Evolutionary conservation across 768 basidiomycete species (phyloP).

Genomic region (Naganishia randhawae): DNA sequence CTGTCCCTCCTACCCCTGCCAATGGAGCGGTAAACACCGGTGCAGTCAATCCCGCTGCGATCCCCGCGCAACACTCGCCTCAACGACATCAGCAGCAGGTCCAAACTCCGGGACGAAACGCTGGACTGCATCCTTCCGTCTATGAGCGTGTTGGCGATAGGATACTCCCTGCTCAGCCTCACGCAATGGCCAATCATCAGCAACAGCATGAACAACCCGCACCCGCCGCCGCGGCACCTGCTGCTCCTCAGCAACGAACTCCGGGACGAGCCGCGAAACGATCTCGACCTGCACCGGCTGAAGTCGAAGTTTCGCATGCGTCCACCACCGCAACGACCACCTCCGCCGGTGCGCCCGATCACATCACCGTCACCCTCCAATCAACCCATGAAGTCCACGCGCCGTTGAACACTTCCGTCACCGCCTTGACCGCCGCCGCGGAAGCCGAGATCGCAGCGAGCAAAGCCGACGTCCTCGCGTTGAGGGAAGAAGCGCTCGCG

Average conservation of each 20-base stretch:
- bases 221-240: not conserved
- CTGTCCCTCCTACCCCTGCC: not conserved
- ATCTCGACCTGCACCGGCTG: conserved; percentile 2
- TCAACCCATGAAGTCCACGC: conserved; percentile 29
- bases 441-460: conserved; percentile 30
- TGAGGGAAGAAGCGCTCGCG: conserved; percentile 29
- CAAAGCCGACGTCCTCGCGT: conserved; percentile 26
- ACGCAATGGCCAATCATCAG: too few relatives aligned
- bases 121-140: too few relatives aligned
- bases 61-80: not conserved
- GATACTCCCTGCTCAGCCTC: too few relatives aligned
- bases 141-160: too few relatives aligned
- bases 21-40: not conserved
- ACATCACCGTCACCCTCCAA: conserved; percentile 21
- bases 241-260: not conserved
- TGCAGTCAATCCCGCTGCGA: not conserved
- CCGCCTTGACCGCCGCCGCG: conserved; percentile 24
- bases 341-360: conserved; percentile 1
- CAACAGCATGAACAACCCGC: too few relatives aligned
- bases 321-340: not conserved
- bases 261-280: conserved; percentile 21
- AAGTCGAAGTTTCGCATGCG: not conserved
- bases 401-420: conserved; percentile 10
- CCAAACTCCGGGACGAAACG: too few relatives aligned
- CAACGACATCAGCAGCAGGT: not conserved